These are phyloP conservation scores for Trametes cinnabarina DNA, from an alignment of 768 basidiomycete species.

Conservation along the genomic window DNA sequence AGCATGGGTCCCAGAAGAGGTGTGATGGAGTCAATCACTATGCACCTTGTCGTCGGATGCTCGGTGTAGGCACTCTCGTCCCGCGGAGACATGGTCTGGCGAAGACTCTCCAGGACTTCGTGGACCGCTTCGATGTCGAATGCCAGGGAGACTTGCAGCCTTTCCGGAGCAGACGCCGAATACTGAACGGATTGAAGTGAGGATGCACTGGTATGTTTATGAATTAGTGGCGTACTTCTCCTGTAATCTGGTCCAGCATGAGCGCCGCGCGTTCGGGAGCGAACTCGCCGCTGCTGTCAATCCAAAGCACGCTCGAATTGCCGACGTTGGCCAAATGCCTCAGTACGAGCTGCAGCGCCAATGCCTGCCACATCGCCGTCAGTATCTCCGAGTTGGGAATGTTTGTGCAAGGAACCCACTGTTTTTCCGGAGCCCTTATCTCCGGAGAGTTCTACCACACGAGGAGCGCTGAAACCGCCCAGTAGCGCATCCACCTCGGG, in stretches of 20 bases:
- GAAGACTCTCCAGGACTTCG: conserved; percentile 47
- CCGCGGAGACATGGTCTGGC: conserved; percentile 23
- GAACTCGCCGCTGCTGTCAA: conserved; percentile 72
- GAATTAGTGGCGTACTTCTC: not conserved
- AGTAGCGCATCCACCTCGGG: conserved; percentile 52
- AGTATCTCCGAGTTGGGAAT: not conserved
- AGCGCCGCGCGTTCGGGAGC: conserved; percentile 45
- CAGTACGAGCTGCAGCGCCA: conserved; percentile 59
- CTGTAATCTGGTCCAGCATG: conserved; percentile 6
- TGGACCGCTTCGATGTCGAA: conserved; percentile 58
- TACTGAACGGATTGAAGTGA: conserved; percentile 29
- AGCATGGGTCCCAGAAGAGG: conserved; percentile 61
- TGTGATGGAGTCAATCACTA: conserved; percentile 69
- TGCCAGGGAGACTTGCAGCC: conserved; percentile 56
- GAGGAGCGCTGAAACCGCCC: conserved; percentile 45
- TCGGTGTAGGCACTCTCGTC: conserved; percentile 7
- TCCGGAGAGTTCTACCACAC: conserved; percentile 69
- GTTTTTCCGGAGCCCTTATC: conserved; percentile 66
- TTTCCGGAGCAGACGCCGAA: conserved; percentile 42
- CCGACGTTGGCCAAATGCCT: conserved; percentile 43
- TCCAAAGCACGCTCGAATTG: conserved; percentile 55
- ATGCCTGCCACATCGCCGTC: conserved; percentile 39
- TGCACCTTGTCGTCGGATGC: conserved; percentile 35
- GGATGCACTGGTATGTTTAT: too few species aligned
- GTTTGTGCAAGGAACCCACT: conserved; percentile 38